A percentile compares a stretch with the other conserved stretches of the same genome.
These are phyloP conservation scores for Ochromonas danica DNA, from an alignment of 108 stramenopile genomes.

Conservation along the genomic window DNA sequence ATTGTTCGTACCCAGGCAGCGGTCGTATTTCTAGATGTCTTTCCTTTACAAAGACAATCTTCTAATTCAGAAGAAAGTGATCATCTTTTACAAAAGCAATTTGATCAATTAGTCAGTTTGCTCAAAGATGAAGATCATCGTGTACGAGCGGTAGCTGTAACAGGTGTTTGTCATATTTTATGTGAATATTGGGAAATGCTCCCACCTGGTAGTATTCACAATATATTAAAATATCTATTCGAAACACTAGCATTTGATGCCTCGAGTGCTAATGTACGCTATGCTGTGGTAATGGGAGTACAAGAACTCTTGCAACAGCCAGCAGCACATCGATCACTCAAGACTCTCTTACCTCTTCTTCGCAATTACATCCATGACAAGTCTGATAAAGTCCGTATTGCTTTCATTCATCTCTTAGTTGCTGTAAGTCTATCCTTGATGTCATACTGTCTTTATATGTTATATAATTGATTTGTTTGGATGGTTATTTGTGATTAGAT, in stretches of 20 bases:
- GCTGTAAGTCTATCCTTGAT: slow-evolving; percentile 50
- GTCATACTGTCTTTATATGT: not conserved
- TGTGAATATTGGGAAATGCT: slow-evolving; percentile 78
- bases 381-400: slow-evolving; percentile 74
- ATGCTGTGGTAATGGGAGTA: slow-evolving; percentile 71
- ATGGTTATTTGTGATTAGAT: not conserved
- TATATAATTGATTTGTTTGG: not conserved
- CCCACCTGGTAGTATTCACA: slow-evolving; percentile 67
- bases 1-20: slow-evolving; percentile 73
- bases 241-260: slow-evolving; percentile 77
- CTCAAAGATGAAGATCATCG: slow-evolving; percentile 69
- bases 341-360: slow-evolving; percentile 73
- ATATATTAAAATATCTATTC: slow-evolving; percentile 73
- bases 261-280: slow-evolving; percentile 72
- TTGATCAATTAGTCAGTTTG: slow-evolving; percentile 60
- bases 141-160: slow-evolving; percentile 78
- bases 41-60: slow-evolving; percentile 80
- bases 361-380: slow-evolving; percentile 86
- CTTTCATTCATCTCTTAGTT: slow-evolving; percentile 74
- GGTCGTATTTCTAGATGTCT: slow-evolving; percentile 72
- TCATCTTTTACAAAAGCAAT: slow-evolving; percentile 64
- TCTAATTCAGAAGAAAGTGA: slow-evolving; percentile 56
- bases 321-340: slow-evolving; percentile 78
- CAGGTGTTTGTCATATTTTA: slow-evolving; percentile 70
- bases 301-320: slow-evolving; percentile 67